Base-by-base conservation (phyloP, 2,329 filamentous ascomycete genomes). In the Colletotrichum coccodes region DNA sequence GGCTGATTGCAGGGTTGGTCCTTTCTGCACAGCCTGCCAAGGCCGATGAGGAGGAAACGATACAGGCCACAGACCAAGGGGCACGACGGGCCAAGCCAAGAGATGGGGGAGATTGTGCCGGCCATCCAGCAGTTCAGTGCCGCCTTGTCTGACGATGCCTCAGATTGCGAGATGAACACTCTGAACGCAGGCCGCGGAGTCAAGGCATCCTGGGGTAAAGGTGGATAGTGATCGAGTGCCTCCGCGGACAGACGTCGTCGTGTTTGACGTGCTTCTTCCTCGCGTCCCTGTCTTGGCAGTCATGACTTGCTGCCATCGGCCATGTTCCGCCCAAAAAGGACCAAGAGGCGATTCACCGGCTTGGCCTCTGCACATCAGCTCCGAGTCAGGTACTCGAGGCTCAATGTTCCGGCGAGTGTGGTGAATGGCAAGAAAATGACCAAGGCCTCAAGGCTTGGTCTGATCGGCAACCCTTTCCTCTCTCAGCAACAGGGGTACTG, bases 341-440 rank as follows among this genome's bases (percentile, higher is more conserved):
- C 14, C 38, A 49, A 30, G 47, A 59, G 52, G 23, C 46, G 32
- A 64, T 30, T 52, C 59, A 58, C 21, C 9, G 9, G 42, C 54
- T 58, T 46, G 44, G 42, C 42, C 36, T 53, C 34, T 57, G 46
- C 40, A 38, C 16, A 64, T 58, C 53, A 67, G 38, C 54, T 34
- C 49, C 61, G 65, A 68, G 65, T 68, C 61, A 64, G 64, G 64
- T 38, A 34, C n/a, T 53, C 46, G 54, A 65, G 60, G 64, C 49
- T 66, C 58, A 56, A 65, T 47, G 49, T 42, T 34, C 53, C 40
- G 30, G 60, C 16, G 32, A 47, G 32, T 68, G 60, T 49, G 47
- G 38, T 38, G 36, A 30, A 52, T 18, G 38, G 58, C n/a, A 50
- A 60, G 60, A 34, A 38, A 38, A 21, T 7, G 47, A 42, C 60